phyloP scores from a whole-genome alignment of 768 basidiomycete species.

The Austroboletus festivus region DNA sequence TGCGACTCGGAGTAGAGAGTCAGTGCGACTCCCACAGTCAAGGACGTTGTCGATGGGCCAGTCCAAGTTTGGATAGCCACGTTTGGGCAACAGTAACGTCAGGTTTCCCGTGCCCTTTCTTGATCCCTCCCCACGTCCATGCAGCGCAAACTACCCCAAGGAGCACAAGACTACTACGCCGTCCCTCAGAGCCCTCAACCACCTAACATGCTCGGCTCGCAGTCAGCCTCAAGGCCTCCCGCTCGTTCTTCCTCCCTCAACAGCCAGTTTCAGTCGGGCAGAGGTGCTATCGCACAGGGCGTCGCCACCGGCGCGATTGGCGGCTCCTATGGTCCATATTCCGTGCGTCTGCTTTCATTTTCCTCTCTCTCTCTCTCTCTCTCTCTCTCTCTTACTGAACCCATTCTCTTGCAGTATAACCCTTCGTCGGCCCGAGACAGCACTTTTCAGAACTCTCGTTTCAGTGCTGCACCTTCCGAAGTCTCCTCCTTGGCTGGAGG shows the following conservation, averaged over 20 bases:
- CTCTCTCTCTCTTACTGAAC: constrained; percentile 1
- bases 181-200: constrained; percentile 62
- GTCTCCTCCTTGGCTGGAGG: constrained; percentile 37
- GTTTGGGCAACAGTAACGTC: constrained; percentile 12
- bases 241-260: constrained; percentile 27
- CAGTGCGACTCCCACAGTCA: neutral
- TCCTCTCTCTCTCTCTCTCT: neutral
- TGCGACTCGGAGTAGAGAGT: neutral
- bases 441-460: constrained; percentile 50
- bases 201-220: constrained; percentile 28
- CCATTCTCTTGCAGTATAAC: constrained; percentile 46
- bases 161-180: constrained; percentile 57
- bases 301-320: constrained; percentile 82
- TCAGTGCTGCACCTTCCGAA: constrained; percentile 54
- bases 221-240: constrained; percentile 23
- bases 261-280: constrained; percentile 35
- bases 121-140: constrained; percentile 24
- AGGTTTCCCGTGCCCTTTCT: constrained; percentile 9
- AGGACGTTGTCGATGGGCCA: constrained; percentile 18
- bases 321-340: constrained; percentile 80
- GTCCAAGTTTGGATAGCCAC: constrained; percentile 27
- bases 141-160: constrained; percentile 43
- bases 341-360: constrained; percentile 45
- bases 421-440: constrained; percentile 41
- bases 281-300: constrained; percentile 64